phyloP scores from a whole-genome alignment of 1,139 yeast species.

The Geotrichum europaeum region DNA sequence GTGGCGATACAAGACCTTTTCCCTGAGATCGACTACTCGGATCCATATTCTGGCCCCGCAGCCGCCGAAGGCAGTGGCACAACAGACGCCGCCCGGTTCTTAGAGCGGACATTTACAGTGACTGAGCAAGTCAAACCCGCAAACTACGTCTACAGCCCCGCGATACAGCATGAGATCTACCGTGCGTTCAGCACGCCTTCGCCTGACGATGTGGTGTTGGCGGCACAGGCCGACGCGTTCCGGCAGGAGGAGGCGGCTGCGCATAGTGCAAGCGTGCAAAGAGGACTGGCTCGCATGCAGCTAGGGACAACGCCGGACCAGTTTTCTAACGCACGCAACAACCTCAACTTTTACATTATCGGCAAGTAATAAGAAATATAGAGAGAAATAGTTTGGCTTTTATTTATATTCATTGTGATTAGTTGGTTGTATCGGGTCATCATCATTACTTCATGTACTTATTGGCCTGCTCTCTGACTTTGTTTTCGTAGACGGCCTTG shows the following conservation, averaged over 20 bases:
- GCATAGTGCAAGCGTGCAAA: slow-evolving; percentile 1
- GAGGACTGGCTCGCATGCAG: slow-evolving; percentile 5
- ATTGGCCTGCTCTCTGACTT: slow-evolving; percentile 76
- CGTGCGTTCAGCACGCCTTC: slow-evolving; percentile 61
- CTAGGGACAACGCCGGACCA: neutral
- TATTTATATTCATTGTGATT: neutral
- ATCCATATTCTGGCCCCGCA: neutral
- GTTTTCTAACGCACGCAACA: slow-evolving; percentile 1
- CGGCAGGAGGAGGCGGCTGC: slow-evolving; percentile 20
- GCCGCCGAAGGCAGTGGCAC: too few relatives aligned
- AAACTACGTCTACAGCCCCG: slow-evolving; percentile 6
- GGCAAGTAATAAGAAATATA: neutral
- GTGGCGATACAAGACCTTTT: slow-evolving; percentile 10
- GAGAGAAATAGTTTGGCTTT: neutral
- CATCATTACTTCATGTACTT: slow-evolving; percentile 44
- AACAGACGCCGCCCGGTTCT: neutral
- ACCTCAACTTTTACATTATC: neutral
- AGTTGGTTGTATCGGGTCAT: neutral
- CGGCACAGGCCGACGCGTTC: slow-evolving; percentile 44
- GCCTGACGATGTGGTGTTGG: slow-evolving; percentile 70
- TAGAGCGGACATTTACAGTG: neutral
- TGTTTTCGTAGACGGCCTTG: slow-evolving; percentile 61
- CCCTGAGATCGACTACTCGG: slow-evolving; percentile 11
- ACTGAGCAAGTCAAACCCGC: neutral
- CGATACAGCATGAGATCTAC: neutral